A percentile compares a stretch with the other conserved stretches of the same genome.
Conservation (phyloP, 371 early-diverging fungal species). For the Chytridium lagenaria region DNA sequence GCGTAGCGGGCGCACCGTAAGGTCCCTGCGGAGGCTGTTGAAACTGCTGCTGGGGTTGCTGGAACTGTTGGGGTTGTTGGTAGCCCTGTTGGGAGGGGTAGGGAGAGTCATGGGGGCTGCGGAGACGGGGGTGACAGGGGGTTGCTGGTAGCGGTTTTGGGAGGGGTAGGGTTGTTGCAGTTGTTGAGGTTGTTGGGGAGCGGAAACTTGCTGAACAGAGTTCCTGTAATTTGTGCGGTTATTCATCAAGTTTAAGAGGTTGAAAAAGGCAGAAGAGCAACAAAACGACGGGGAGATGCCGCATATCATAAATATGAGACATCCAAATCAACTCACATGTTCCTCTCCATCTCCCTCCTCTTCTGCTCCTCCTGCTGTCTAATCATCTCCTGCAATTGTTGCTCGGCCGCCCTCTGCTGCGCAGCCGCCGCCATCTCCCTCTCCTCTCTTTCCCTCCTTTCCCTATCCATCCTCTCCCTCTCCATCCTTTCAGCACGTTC, state of each 20-base stretch:
- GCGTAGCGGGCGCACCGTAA: background rate
- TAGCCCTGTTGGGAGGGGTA: background rate
- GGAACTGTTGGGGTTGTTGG: background rate
- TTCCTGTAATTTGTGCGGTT: no score
- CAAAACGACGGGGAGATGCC: background rate
- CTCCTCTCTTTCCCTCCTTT: background rate
- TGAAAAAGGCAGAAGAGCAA: background rate
- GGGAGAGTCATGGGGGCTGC: background rate
- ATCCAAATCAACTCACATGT: background rate
- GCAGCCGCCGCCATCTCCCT: background rate
- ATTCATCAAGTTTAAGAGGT: no score
- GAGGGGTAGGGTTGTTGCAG: no score
- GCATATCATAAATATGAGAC: background rate
- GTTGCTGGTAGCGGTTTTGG: background rate
- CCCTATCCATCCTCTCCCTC: slow-evolving; percentile 1
- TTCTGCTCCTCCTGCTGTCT: background rate
- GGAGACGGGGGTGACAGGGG: background rate
- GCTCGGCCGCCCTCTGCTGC: background rate
- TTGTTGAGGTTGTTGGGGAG: no score
- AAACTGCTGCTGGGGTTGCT: background rate
- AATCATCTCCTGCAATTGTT: slow-evolving; percentile 3
- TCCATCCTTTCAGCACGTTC: background rate
- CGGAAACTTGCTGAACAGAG: no score
- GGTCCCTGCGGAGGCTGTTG: background rate
- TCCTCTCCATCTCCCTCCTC: background rate